A percentile compares a stretch with the other conserved stretches of the same genome.
Conservation (phyloP, 306 rosid genomes). For the Lathyrus sativus region DNA sequence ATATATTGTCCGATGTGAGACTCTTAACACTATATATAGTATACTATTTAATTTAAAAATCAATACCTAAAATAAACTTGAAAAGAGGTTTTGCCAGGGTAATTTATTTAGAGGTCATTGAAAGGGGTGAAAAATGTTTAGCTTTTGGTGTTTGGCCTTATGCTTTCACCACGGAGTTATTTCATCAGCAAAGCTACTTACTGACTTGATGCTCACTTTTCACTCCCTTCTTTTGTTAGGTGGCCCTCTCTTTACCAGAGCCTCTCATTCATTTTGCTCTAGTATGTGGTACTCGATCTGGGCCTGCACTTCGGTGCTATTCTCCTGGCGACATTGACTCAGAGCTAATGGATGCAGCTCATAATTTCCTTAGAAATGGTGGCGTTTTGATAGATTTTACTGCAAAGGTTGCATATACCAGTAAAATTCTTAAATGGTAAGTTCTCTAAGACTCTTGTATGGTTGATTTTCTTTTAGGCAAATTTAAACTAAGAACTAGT, state of each 20-base stretch:
- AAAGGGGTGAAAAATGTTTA: background rate
- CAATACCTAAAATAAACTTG: too few relatives aligned
- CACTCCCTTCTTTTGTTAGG: conserved; percentile 46
- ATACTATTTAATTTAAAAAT: too few relatives aligned
- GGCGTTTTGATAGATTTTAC: conserved; percentile 59
- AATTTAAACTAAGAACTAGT: conserved; percentile 12
- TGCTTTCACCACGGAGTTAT: conserved; percentile 1
- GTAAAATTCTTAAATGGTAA: conserved; percentile 82
- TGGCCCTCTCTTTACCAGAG: conserved; percentile 80
- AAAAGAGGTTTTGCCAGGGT: background rate
- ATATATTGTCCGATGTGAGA: too few relatives aligned
- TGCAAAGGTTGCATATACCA: conserved; percentile 54
- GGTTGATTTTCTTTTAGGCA: conserved; percentile 1
- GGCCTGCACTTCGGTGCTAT: conserved; percentile 78
- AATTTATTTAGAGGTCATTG: background rate
- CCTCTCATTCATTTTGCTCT: conserved; percentile 86
- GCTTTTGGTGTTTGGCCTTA: background rate
- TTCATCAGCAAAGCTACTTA: background rate
- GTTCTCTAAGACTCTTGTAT: conserved; percentile 30
- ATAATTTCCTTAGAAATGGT: conserved; percentile 62
- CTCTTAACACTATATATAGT: too few relatives aligned
- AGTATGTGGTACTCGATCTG: conserved; percentile 75
- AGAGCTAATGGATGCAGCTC: conserved; percentile 71
- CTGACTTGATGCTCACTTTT: conserved; percentile 12
- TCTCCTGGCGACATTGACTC: conserved; percentile 72